Percentiles rank a stretch among this genome's conserved stretches.
These are phyloP conservation scores for Syzygium malaccense DNA, from an alignment of 441 rosid species.

Conservation along the genomic window DNA sequence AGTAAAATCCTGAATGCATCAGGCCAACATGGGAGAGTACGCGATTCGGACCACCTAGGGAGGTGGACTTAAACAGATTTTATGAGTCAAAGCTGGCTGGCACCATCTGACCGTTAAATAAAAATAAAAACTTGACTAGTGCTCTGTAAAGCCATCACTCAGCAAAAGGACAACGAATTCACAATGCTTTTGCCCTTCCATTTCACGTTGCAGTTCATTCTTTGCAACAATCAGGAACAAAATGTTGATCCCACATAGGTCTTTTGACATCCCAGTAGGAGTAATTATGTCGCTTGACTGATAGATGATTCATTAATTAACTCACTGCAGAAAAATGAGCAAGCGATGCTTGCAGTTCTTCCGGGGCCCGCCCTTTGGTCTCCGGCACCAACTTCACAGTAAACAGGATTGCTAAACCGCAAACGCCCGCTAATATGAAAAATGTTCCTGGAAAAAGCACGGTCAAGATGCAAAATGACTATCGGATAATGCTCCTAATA, in stretches of 20 bases:
- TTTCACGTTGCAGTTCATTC: not conserved
- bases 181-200: not conserved
- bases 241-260: not conserved
- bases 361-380: slow-evolving; percentile 8
- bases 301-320: not conserved
- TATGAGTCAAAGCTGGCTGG: not conserved
- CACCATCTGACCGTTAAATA: not conserved
- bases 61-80: not conserved
- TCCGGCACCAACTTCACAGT: not conserved
- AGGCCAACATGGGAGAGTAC: accelerated
- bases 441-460: not conserved
- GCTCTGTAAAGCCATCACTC: not conserved
- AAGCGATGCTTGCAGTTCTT: slow-evolving; percentile 7
- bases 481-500: not conserved
- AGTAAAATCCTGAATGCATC: not conserved
- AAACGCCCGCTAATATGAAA: not conserved
- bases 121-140: not conserved
- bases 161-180: not conserved
- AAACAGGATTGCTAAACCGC: not conserved
- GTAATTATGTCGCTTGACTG: not conserved
- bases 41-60: accelerated
- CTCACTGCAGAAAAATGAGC: not conserved
- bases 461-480: not conserved
- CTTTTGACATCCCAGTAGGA: not conserved
- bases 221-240: not conserved